Evolutionary conservation across 345 rosid species (phyloP).

Genomic region (Gynandropsis gynandra): DNA sequence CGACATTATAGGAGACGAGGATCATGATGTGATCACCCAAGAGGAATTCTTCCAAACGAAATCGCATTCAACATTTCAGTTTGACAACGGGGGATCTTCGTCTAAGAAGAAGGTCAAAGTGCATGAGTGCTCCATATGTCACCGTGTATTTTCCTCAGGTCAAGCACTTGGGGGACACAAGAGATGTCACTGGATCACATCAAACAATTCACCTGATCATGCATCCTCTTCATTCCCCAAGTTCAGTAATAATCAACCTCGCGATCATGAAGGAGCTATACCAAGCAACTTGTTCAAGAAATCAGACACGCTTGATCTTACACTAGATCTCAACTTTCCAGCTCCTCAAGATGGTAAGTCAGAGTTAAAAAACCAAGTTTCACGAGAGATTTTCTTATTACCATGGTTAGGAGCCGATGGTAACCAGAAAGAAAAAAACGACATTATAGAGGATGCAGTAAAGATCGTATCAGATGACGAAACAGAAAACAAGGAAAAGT

Average conservation of each 20-base stretch:
- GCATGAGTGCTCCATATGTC: conserved; percentile 39
- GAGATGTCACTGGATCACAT: conserved; percentile 58
- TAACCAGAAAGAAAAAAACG: conserved; percentile 1
- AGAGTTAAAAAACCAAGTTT: not conserved
- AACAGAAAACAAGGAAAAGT: conserved; percentile 34
- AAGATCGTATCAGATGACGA: conserved; percentile 9
- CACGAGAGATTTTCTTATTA: conserved; percentile 31
- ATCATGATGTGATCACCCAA: conserved; percentile 35
- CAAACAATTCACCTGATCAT: conserved; percentile 35
- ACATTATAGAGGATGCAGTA: not conserved
- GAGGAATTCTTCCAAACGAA: conserved; percentile 44
- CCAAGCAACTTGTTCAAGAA: conserved; percentile 22
- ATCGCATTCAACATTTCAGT: conserved; percentile 19
- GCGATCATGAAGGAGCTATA: conserved; percentile 33
- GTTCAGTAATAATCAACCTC: conserved; percentile 30
- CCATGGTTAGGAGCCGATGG: conserved; percentile 33
- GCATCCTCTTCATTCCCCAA: conserved; percentile 35
- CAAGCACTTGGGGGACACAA: conserved; percentile 51
- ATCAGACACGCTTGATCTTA: conserved; percentile 32
- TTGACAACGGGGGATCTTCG: not conserved
- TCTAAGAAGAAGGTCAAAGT: conserved; percentile 14
- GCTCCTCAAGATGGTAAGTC: conserved; percentile 20
- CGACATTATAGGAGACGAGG: conserved; percentile 36
- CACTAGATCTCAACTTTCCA: conserved; percentile 55
- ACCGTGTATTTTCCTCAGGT: conserved; percentile 37